Conservation (phyloP, 148 eudicot genomes). For the Polygonum maritimum region DNA sequence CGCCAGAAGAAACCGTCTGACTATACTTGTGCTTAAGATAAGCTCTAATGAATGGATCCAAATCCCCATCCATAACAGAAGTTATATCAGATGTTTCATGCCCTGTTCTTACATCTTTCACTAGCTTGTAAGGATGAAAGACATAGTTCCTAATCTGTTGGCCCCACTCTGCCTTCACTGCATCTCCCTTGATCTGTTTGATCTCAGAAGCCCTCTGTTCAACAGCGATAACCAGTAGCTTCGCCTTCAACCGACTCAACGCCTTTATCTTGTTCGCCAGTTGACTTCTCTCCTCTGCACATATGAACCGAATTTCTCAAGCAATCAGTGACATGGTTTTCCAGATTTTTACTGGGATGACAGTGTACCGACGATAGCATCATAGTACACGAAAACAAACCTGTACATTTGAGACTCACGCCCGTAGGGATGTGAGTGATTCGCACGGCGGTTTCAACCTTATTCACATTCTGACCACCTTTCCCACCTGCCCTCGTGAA, state of each 20-base stretch:
- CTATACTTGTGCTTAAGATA: constrained; percentile 76
- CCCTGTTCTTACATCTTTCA: constrained; percentile 85
- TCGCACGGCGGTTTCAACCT: constrained; percentile 96
- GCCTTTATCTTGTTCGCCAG: constrained; percentile 85
- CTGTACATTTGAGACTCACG: constrained; percentile 80
- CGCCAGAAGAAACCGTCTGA: constrained; percentile 13
- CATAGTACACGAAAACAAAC: constrained; percentile 17
- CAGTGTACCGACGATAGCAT: too few species aligned
- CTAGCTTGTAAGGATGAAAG: constrained; percentile 96
- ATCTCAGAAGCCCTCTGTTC: constrained; percentile 95
- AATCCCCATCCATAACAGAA: constrained; percentile 95
- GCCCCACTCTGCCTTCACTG: constrained; percentile 97
- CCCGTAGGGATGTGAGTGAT: constrained; percentile 97
- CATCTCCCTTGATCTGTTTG: constrained; percentile 92
- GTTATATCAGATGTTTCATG: constrained; percentile 69
- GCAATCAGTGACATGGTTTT: neutral
- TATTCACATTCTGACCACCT: constrained; percentile 97
- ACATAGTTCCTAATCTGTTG: constrained; percentile 95
- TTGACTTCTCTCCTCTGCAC: constrained; percentile 82
- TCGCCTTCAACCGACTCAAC: constrained; percentile 82
- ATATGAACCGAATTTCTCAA: neutral
- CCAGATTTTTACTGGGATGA: too few species aligned
- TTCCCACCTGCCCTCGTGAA: constrained; percentile 85
- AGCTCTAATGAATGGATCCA: constrained; percentile 75
- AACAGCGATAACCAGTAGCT: constrained; percentile 76